Evolutionary conservation across 805 yeast genomes (phyloP), one percentile per base, ranked within the genome.

Genomic region (Suhomyces kilbournensis): DNA sequence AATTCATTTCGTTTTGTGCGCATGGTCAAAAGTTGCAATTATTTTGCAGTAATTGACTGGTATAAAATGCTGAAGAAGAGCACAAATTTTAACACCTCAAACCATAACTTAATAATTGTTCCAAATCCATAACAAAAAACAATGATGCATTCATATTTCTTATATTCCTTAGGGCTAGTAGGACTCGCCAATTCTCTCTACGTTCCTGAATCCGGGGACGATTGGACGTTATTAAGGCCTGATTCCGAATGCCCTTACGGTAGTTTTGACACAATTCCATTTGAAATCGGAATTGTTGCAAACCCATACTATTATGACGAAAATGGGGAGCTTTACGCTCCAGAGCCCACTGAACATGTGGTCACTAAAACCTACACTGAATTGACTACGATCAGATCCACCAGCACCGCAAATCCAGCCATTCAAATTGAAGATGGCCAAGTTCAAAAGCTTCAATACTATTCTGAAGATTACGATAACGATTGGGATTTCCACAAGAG

Each of bases 211-310:
- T 57, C 60, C n/a, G 69, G 68, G 2, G 69, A 62, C 19, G 75
- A 71, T 53, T 71, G 76, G 76, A 64, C 68, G n/a, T 35, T 52
- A 2, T 64, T 69, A 45, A 64, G 56, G 53, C 75, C 75, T 1
- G 56, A 57, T 2, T 23, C 46, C 7, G 47, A 35, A 6, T 35
- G 46, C 1, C 44, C 56, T 4, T 53, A 46, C 10, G 68, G 65
- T 1, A 64, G 70, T 20, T 50, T 54, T 35, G 56, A 55, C 12
- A 55, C 75, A 3, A 57, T 72, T 23, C 71, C 72, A 1, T 73
- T 69, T 49, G 49, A 55, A 3, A 73, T 74, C 56, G 77, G 76
- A 0, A 55, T 74, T 35, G 69, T 70, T 40, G 71, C 71, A 20
- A 67, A 60, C 28, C 69, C 69, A 1, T 69, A 56, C 50, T 45